Conservation (phyloP, 2,329 filamentous ascomycete genomes). For the Cadophora sp. region DNA sequence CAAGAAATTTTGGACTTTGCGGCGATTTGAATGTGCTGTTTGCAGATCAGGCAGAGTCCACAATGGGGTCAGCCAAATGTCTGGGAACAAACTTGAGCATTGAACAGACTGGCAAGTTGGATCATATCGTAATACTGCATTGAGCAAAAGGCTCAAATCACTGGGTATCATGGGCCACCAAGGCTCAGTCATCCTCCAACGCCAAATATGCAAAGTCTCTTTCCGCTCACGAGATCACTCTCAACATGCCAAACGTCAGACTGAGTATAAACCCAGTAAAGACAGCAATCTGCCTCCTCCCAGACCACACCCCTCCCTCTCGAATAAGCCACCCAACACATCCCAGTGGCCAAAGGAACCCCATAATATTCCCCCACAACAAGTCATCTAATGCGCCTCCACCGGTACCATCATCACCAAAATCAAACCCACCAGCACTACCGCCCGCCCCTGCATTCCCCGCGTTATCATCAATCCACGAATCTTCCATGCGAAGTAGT, state of each 20-base stretch:
- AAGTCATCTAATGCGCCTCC: slow-evolving; percentile 75
- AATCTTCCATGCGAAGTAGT: slow-evolving; percentile 81
- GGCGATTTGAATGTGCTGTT: neutral
- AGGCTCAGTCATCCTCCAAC: slow-evolving; percentile 11
- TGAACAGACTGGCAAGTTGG: neutral
- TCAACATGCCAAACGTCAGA: slow-evolving; percentile 74
- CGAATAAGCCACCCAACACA: slow-evolving; percentile 84
- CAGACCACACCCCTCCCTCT: slow-evolving; percentile 86
- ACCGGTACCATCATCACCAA: slow-evolving; percentile 47
- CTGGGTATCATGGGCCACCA: slow-evolving; percentile 7
- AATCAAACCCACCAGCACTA: slow-evolving; percentile 48
- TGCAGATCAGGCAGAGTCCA: neutral
- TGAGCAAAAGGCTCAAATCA: neutral
- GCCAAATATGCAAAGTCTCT: slow-evolving; percentile 12
- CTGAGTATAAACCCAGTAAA: slow-evolving; percentile 85
- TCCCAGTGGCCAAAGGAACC: slow-evolving; percentile 94
- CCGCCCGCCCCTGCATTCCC: slow-evolving; percentile 47
- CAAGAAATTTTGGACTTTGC: neutral
- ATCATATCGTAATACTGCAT: neutral
- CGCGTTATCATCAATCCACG: slow-evolving; percentile 81
- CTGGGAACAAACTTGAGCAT: no score
- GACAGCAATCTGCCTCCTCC: slow-evolving; percentile 85
- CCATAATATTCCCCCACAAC: slow-evolving; percentile 85
- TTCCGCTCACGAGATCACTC: slow-evolving; percentile 40
- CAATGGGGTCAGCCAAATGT: neutral